phyloP scores from a whole-genome alignment of 495 filamentous ascomycete genomes.

The Penicillium bovifimosum region DNA sequence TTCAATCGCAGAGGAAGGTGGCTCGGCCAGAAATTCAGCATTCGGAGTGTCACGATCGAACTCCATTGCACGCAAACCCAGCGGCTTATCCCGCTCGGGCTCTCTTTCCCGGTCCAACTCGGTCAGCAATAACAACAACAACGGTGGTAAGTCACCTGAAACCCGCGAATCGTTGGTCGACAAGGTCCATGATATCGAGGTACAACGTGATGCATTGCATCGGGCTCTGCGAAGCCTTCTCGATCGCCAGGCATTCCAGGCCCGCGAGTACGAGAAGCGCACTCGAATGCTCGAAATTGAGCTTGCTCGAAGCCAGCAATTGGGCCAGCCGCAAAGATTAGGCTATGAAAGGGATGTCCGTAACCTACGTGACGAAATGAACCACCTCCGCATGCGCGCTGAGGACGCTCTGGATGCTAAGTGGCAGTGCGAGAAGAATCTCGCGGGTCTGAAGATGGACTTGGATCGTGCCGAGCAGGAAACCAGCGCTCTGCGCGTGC shows the following conservation, averaged over 20 bases:
- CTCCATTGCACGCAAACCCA: slow-evolving; percentile 50
- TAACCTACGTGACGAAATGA: slow-evolving; percentile 76
- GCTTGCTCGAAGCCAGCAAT: slow-evolving; percentile 62
- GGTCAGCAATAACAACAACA: slow-evolving; percentile 31
- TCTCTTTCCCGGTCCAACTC: slow-evolving; percentile 54
- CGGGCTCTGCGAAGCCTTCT: slow-evolving; percentile 77
- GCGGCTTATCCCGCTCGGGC: slow-evolving; percentile 40
- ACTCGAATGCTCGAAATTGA: slow-evolving; percentile 72
- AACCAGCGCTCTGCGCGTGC: slow-evolving; percentile 67
- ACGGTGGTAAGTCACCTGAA: slow-evolving; percentile 51
- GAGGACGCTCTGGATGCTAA: slow-evolving; percentile 96
- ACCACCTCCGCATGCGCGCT: slow-evolving; percentile 75
- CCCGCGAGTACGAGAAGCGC: slow-evolving; percentile 71
- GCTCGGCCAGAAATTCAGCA: slow-evolving; percentile 27
- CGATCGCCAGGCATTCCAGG: slow-evolving; percentile 78
- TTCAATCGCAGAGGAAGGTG: slow-evolving; percentile 59
- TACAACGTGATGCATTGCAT: slow-evolving; percentile 89
- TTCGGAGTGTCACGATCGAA: slow-evolving; percentile 56
- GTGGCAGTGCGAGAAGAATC: slow-evolving; percentile 91
- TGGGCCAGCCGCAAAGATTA: slow-evolving; percentile 61
- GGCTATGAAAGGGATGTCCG: slow-evolving; percentile 80
- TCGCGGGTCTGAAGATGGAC: slow-evolving; percentile 92
- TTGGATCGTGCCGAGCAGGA: slow-evolving; percentile 93
- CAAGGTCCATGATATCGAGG: slow-evolving; percentile 84
- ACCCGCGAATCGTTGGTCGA: slow-evolving; percentile 69